Percentiles rank a stretch among this genome's conserved stretches.
These are phyloP conservation scores for Sporobolomyces pararoseus DNA, from an alignment of 768 basidiomycete genomes.

Conservation along the genomic window DNA sequence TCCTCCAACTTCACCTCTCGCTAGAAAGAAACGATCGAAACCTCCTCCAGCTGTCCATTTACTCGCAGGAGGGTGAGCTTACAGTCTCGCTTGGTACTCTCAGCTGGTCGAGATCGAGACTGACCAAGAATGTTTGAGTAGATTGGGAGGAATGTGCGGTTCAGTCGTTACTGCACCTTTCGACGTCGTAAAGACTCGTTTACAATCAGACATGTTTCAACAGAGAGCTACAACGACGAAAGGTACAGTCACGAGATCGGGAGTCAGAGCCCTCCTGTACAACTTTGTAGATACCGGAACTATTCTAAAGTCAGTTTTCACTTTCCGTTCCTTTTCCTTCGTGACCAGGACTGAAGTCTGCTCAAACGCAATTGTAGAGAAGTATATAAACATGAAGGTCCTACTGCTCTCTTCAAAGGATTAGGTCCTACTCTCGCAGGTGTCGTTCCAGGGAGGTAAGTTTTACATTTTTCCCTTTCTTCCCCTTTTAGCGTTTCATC, in stretches of 20 bases:
- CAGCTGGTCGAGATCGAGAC: background rate
- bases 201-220: conserved; percentile 71
- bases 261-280: conserved; percentile 62
- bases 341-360: background rate
- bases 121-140: conserved; percentile 46
- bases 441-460: conserved; percentile 76
- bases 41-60: conserved; percentile 42
- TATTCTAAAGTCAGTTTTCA: conserved; percentile 68
- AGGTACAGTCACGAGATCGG: conserved; percentile 42
- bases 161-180: conserved; percentile 95
- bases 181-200: conserved; percentile 94
- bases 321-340: background rate
- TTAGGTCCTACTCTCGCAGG: conserved; percentile 91
- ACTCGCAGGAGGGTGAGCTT: conserved; percentile 45
- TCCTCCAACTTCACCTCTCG: background rate
- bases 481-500: background rate
- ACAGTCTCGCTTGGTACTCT: background rate
- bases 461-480: background rate
- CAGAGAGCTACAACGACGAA: background rate
- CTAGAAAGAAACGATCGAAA: conserved; percentile 4
- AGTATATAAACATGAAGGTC: conserved; percentile 83
- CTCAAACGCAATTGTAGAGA: conserved; percentile 45
- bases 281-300: conserved; percentile 92
- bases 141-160: conserved; percentile 94
- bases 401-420: conserved; percentile 85